These are phyloP conservation scores for Truncatella angustata DNA, from an alignment of 2,329 filamentous ascomycete species.

Conservation along the genomic window DNA sequence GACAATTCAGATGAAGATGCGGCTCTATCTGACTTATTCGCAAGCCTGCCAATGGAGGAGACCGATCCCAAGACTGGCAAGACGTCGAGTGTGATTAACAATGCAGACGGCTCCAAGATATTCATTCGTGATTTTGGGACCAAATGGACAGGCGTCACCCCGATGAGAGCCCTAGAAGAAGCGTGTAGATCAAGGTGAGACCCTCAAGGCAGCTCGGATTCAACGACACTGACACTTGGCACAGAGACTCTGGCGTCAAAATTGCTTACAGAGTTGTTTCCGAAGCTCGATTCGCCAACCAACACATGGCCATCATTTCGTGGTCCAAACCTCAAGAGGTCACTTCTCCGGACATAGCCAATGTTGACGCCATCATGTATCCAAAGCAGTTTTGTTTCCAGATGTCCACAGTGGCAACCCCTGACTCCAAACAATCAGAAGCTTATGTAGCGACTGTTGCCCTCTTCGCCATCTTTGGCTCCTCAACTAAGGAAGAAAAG, in stretches of 20 bases:
- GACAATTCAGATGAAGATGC: constrained; percentile 54
- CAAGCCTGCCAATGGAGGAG: constrained; percentile 59
- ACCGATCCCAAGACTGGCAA: constrained; percentile 58
- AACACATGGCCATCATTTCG: constrained; percentile 69
- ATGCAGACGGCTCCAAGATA: constrained; percentile 52
- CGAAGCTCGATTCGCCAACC: constrained; percentile 69
- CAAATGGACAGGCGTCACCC: constrained; percentile 73
- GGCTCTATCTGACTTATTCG: constrained; percentile 55
- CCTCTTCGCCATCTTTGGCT: constrained; percentile 76
- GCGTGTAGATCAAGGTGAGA: constrained; percentile 76
- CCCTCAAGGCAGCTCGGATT: too few species aligned
- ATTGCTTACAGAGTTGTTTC: constrained; percentile 70
- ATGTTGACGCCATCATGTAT: constrained; percentile 44
- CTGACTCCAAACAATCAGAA: constrained; percentile 79
- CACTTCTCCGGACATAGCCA: constrained; percentile 35
- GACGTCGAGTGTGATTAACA: constrained; percentile 53
- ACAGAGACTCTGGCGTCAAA: constrained; percentile 67
- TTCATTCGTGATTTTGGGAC: constrained; percentile 75
- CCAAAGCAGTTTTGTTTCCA: constrained; percentile 62
- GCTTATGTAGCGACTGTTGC: constrained; percentile 79
- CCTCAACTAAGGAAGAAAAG: constrained; percentile 83
- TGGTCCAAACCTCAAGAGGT: constrained; percentile 75
- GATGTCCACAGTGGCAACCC: constrained; percentile 73
- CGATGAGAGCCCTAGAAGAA: constrained; percentile 77
- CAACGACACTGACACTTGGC: constrained; percentile 12